These are phyloP conservation scores for Fusarium torulosum DNA, from an alignment of 2,329 filamentous ascomycete genomes.

Conservation along the genomic window DNA sequence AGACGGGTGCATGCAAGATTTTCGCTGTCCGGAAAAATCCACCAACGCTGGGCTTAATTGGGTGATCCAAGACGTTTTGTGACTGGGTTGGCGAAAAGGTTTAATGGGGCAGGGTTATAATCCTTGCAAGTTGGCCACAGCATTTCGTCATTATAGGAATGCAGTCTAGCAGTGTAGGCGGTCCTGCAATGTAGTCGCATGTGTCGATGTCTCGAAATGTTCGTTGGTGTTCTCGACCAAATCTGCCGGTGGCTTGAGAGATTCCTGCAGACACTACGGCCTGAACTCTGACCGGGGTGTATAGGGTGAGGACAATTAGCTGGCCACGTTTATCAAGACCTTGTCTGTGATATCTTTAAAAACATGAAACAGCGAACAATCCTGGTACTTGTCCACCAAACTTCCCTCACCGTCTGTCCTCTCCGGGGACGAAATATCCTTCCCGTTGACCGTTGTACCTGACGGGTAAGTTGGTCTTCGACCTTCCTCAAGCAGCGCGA, in stretches of 20 bases:
- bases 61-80: not conserved
- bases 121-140: conserved; percentile 40
- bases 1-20: conserved; percentile 24
- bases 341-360: conserved; percentile 73
- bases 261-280: not conserved
- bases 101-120: conserved; percentile 41
- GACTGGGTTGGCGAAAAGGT: conserved; percentile 23
- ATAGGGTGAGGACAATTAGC: not conserved
- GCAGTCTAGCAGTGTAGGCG: conserved; percentile 10
- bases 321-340: conserved; percentile 48
- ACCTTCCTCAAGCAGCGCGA: conserved; percentile 84
- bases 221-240: too few relatives aligned
- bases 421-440: conserved; percentile 59
- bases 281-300: too few relatives aligned
- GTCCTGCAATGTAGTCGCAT: not conserved
- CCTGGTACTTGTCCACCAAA: conserved; percentile 78
- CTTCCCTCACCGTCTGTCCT: conserved; percentile 48
- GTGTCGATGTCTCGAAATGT: too few relatives aligned
- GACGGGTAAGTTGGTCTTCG: conserved; percentile 74
- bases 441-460: conserved; percentile 72
- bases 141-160: conserved; percentile 40
- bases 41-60: conserved; percentile 36
- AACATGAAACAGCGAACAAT: conserved; percentile 77
- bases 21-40: conserved; percentile 21
- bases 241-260: not conserved